phyloP scores from a whole-genome alignment of 2,329 filamentous ascomycete species.

The Penicillium concentricum region DNA sequence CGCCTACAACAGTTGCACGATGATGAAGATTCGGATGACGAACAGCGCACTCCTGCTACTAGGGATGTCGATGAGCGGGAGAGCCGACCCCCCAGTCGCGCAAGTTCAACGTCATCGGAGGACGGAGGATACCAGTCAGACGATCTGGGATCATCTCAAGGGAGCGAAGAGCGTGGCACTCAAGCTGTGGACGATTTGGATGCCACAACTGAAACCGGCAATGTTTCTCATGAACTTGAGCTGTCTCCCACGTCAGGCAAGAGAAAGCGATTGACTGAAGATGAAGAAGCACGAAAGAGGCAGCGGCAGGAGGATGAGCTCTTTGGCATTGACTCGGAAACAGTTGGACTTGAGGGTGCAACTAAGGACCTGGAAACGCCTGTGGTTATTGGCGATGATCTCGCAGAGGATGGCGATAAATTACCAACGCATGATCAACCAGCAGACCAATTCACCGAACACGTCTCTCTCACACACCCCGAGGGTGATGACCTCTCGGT shows the following conservation, averaged over 20 bases:
- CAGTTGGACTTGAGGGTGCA: conserved; percentile 52
- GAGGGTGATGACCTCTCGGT: conserved; percentile 12
- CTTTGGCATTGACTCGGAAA: conserved; percentile 63
- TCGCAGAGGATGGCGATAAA: conserved; percentile 4
- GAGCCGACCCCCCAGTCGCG: conserved; percentile 74
- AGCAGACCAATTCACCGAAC: background rate
- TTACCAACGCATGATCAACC: conserved; percentile 2
- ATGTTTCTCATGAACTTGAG: conserved; percentile 42
- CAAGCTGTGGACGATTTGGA: conserved; percentile 15
- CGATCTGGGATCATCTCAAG: conserved; percentile 19
- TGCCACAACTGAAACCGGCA: background rate
- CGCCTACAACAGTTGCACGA: conserved; percentile 71
- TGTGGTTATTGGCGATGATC: background rate
- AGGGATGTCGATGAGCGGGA: conserved; percentile 84
- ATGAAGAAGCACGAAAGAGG: conserved; percentile 71
- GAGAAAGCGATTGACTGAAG: conserved; percentile 69
- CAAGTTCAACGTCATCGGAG: conserved; percentile 53
- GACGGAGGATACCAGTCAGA: conserved; percentile 41
- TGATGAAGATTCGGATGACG: conserved; percentile 84
- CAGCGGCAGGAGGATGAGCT: conserved; percentile 82
- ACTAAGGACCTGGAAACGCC: conserved; percentile 34
- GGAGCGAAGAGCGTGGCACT: conserved; percentile 2
- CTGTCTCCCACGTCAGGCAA: conserved; percentile 61
- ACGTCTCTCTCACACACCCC: conserved; percentile 1
- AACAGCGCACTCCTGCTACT: conserved; percentile 64